Base-by-base conservation (phyloP, 1,139 yeast species). In the Candida buenavistaensis region DNA sequence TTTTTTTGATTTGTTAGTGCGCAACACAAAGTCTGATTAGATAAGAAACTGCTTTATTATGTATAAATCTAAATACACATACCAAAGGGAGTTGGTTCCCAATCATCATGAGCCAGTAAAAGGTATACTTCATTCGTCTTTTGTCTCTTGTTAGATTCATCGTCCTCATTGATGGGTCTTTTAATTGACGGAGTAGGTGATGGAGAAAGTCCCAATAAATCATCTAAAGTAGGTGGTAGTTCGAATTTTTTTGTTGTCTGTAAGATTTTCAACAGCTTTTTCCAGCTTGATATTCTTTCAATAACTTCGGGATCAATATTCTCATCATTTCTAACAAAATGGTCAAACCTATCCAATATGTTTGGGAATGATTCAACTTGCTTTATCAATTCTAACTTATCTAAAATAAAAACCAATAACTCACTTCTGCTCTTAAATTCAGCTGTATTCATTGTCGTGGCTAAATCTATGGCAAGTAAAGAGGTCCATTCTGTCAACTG, bases 81-180 rank as follows among this genome's bases (percentile, higher is more conserved):
- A 2, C 72, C 72, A 50, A 65, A 64, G 0, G 72, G 67, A 2
- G 48, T 45, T 1, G 68, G 67, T n/a, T 38, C 46, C 72, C 72
- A 66, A 20, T 50, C 36, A 1, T 60, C 61, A 12, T 42, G 41
- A 23, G 61, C 68, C 36, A 66, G 55, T 6, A 64, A 38, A 35
- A n/a, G n/a, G n/a, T n/a, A n/a, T n/a, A n/a, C n/a, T n/a, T n/a
- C n/a, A n/a, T n/a, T n/a, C n/a, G n/a, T n/a, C n/a, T n/a, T n/a
- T n/a, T n/a, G n/a, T n/a, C n/a, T n/a, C n/a, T n/a, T n/a, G n/a
- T n/a, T n/a, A n/a, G n/a, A n/a, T n/a, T 26, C 9, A 8, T 26
- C 23, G 4, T 32, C 26, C 14, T 35, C 36, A 12, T 33, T 34
- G 11, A 31, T 6, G 22, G 29, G 5, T 20, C 38, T 23, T 21